Base-by-base conservation (phyloP, 2,329 filamentous ascomycete genomes). In the Tolypocladium inflatum region DNA sequence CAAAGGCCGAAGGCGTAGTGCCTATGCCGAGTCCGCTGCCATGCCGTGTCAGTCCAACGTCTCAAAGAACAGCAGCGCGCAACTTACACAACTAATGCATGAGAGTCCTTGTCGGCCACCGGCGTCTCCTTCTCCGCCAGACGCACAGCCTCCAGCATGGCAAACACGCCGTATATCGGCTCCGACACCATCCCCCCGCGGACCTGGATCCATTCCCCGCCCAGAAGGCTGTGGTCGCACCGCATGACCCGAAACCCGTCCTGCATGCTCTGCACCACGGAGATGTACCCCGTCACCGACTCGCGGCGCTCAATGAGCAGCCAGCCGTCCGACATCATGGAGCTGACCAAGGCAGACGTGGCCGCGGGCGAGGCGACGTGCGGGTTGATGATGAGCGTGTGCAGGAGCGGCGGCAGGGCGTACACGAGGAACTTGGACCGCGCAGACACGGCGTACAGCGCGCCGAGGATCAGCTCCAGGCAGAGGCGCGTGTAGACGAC, bases 161-260 rank as follows among this genome's bases (percentile, higher is more conserved):
- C 87, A 70, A 99, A 99, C n/a, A 97, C 88, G 11, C 90, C 88
- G 69, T 97, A 99, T 58, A 99, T 90, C 0, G 93, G 91, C 73
- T 99, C 94, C 13, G 84, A 83, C 21, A 91, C 80, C 61, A 68
- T 75, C 55, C 74, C 78, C 60, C 70, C 86, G 72, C 66, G 72
- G 63, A 74, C 76, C 45, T 78, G 78, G 15, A 87, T 81, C 93
- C 93, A 99, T 73, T 97, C 89, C 41, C 94, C 94, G 45, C 94
- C 94, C 1, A 99, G 80, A 38, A 99, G 79, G 67, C 91, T 96
- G 71, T 99, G 94, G 67, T 97, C 94, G 70, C 91, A 97, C 60
- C 94, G 85, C 80, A 99, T 83, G 19, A 92, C 84, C 2, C 91
- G 83, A 73, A 90, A 97, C 1, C 86, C 82, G 43, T 84, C 78